Evolutionary conservation across 2,329 filamentous ascomycete species (phyloP).

Genomic region (Fusarium sp.): DNA sequence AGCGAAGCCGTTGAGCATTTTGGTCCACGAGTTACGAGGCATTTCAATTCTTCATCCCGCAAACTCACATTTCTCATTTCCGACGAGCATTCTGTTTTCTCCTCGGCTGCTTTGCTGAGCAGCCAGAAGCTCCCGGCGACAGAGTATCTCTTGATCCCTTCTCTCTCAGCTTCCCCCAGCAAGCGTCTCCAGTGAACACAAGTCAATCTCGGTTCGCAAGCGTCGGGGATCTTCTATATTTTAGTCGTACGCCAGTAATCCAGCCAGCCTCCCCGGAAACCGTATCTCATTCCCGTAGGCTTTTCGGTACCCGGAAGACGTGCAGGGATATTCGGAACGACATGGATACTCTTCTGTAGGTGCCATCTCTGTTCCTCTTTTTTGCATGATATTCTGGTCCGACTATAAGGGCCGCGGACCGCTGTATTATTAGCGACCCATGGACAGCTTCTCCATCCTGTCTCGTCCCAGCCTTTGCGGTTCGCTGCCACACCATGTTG

Average conservation of each 20-base stretch:
- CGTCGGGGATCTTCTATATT: slow-evolving; percentile 3
- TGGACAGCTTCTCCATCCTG: background rate
- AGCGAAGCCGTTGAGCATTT: slow-evolving; percentile 9
- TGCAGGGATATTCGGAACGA: slow-evolving; percentile 36
- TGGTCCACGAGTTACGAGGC: background rate
- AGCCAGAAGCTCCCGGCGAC: background rate
- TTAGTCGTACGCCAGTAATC: slow-evolving; percentile 10
- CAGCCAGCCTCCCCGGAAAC: background rate
- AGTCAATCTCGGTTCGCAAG: background rate
- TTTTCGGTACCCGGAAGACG: slow-evolving; percentile 6
- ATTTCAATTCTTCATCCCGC: background rate
- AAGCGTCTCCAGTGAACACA: slow-evolving; percentile 3
- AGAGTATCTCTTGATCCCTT: background rate
- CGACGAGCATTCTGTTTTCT: background rate
- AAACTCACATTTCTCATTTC: background rate
- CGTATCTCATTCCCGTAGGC: slow-evolving; percentile 6
- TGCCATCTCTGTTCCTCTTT: slow-evolving; percentile 41
- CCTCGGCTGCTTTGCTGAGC: background rate
- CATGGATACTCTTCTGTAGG: slow-evolving; percentile 77
- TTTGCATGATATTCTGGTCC: background rate
- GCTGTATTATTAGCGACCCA: background rate
- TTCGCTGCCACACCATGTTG: background rate
- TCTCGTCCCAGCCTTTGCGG: background rate
- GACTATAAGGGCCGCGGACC: background rate
- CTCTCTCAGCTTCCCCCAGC: background rate